These are phyloP conservation scores for Lecanicillium sp. DNA, from an alignment of 2,329 filamentous ascomycete genomes.

Conservation along the genomic window DNA sequence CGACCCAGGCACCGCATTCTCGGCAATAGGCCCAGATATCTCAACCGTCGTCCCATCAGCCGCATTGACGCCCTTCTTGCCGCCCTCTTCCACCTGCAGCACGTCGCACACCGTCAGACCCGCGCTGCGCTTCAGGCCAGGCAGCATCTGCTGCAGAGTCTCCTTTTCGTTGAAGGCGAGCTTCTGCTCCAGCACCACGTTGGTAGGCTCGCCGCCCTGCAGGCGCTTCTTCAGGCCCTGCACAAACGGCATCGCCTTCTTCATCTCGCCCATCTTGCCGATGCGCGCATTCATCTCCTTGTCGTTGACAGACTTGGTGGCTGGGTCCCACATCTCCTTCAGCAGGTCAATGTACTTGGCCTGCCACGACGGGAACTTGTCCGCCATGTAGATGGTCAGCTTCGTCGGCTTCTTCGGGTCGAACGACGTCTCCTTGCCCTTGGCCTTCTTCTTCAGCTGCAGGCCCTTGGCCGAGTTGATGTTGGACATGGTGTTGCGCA, in stretches of 20 bases:
- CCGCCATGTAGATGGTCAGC: conserved; percentile 75
- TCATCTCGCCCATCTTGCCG: conserved; percentile 79
- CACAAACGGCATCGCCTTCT: conserved; percentile 97
- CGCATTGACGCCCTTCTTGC: conserved; percentile 53
- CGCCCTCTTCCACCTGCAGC: conserved; percentile 61
- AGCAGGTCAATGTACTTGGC: conserved; percentile 80
- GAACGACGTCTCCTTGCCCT: conserved; percentile 79
- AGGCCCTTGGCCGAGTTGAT: conserved; percentile 73
- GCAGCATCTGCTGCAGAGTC: conserved; percentile 69
- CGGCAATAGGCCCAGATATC: conserved; percentile 50
- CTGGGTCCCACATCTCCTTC: conserved; percentile 57
- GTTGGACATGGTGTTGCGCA: conserved; percentile 64
- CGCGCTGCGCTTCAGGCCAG: conserved; percentile 66
- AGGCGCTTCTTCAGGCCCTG: conserved; percentile 80
- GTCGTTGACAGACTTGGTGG: conserved; percentile 59
- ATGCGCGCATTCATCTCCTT: conserved; percentile 73
- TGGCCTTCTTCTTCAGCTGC: conserved; percentile 81
- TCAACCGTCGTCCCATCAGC: conserved; percentile 46
- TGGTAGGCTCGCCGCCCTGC: conserved; percentile 56
- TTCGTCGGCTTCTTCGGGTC: conserved; percentile 90
- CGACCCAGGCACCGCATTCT: conserved; percentile 69
- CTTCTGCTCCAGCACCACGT: conserved; percentile 71
- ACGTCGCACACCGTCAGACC: conserved; percentile 65
- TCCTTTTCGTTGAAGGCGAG: conserved; percentile 78
- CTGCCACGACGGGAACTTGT: conserved; percentile 83